Base-by-base conservation (phyloP, 1,284 basidiomycete species). In the Butyriboletus appendiculatus region DNA sequence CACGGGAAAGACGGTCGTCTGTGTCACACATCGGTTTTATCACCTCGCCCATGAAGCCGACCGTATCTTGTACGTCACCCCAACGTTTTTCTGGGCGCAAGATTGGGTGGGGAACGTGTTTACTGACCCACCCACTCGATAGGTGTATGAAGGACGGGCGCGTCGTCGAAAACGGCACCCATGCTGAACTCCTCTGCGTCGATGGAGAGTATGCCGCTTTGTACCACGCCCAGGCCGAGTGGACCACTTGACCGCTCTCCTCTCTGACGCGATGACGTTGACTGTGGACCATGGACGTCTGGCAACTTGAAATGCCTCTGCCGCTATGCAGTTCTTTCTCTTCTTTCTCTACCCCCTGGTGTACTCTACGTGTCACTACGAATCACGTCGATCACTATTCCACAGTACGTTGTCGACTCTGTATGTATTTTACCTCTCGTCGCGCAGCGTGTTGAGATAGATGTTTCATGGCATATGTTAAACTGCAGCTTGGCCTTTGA, bases 21-120 rank as follows among this genome's bases (percentile, higher is more conserved):
- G 86, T 58, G 82, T 86, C 4, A 85, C 84, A 0, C 86, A 88
- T 64, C 77, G 85, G 1, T 88, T 88, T 59, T 82, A 84, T 3
- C 82, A 82, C 60, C 73, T 88, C 20, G 85, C 81, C 0, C 77
- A 78, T 44, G 72, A 80, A 40, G 85, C 84, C 0, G 85, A 88
- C 63, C 61, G 78, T 5, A 84, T 88, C 35, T 58, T 88, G 85
- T 88, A 58, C 62, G 65, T 63, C 3, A 26, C 8, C n/a, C 12
- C 38, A 14, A 1, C 15, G 7, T 20, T 33, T 39, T 33, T 26
- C 15, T 24, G 26, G 26, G 20, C 6, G 16, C 16, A 11, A 34
- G 8, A 43, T 44, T 10, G 2, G n/a, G 1, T 9, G 26, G 26
- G 26, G 5, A 20, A 14, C 33, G 18, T 22, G 8, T 22, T 28